These are phyloP conservation scores for Pseudocercospora fijiensis DNA, from an alignment of 2,329 filamentous ascomycete genomes.

Conservation along the genomic window DNA sequence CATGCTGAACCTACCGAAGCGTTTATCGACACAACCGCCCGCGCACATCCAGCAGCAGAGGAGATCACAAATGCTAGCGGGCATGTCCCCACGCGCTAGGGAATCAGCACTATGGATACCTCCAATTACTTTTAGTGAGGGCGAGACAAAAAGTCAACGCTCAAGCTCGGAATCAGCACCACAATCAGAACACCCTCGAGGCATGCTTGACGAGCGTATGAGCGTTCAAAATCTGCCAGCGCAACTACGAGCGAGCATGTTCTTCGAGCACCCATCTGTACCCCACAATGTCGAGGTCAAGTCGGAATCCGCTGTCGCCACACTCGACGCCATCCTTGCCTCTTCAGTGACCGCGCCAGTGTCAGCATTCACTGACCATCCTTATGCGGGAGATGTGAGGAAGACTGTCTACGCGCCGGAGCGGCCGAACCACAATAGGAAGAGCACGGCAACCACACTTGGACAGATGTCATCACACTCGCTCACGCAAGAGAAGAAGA, in stretches of 20 bases:
- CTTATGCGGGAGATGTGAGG: constrained; percentile 73
- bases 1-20: constrained; percentile 88
- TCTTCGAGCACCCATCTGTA: constrained; percentile 71
- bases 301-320: constrained; percentile 81
- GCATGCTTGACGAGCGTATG: constrained; percentile 36
- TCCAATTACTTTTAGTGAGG: constrained; percentile 28
- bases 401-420: constrained; percentile 67
- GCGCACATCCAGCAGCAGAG: constrained; percentile 65
- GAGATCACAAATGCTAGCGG: constrained; percentile 67
- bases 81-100: constrained; percentile 49
- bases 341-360: constrained; percentile 86
- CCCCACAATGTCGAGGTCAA: constrained; percentile 57
- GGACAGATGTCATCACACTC: constrained; percentile 5
- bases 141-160: constrained; percentile 12
- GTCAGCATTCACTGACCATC: constrained; percentile 86
- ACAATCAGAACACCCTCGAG: constrained; percentile 16
- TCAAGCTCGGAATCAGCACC: constrained; percentile 19
- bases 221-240: constrained; percentile 62
- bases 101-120: constrained; percentile 53
- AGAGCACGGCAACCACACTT: constrained; percentile 22
- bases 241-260: constrained; percentile 84
- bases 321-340: constrained; percentile 86
- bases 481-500: constrained; percentile 12
- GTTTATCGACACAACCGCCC: constrained; percentile 72
- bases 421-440: constrained; percentile 19